Evolutionary conservation across 1,284 basidiomycete species (phyloP).

Genomic region (Peniophora sp.): DNA sequence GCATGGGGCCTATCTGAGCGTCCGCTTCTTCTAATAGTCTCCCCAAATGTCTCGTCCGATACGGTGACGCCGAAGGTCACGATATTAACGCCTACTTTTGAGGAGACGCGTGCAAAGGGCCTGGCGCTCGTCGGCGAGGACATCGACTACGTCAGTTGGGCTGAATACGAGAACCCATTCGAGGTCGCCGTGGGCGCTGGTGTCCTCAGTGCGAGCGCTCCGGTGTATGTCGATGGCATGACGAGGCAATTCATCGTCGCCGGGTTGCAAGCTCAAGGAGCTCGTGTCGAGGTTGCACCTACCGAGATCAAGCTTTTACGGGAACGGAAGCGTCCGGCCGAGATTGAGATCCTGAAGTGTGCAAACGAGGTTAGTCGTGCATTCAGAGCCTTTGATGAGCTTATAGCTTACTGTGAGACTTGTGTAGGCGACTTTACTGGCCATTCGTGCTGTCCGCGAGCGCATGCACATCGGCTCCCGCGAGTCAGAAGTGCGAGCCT

Average conservation of each 20-base stretch:
- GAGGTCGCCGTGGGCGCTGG: conserved; percentile 36
- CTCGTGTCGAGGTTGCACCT: conserved; percentile 31
- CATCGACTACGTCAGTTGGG: conserved; percentile 60
- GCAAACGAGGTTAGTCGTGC: conserved; percentile 58
- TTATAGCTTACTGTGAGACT: conserved; percentile 5
- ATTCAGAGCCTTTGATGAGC: conserved; percentile 8
- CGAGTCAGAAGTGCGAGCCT: conserved; percentile 57
- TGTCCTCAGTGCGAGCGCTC: conserved; percentile 26
- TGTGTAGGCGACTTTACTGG: conserved; percentile 62
- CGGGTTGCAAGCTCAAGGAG: conserved; percentile 31
- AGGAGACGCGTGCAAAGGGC: conserved; percentile 59
- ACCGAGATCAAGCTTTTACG: conserved; percentile 51
- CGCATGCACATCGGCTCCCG: conserved; percentile 65
- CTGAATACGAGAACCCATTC: conserved; percentile 70
- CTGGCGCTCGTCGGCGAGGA: conserved; percentile 41
- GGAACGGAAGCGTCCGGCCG: conserved; percentile 67
- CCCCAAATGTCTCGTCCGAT: conserved; percentile 26
- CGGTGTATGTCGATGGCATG: conserved; percentile 56
- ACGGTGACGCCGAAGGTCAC: conserved; percentile 37
- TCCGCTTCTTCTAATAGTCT: conserved; percentile 65
- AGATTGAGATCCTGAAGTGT: conserved; percentile 68
- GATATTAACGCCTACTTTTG: conserved; percentile 73
- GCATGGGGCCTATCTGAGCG: conserved; percentile 73
- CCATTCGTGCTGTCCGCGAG: conserved; percentile 60
- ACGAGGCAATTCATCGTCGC: conserved; percentile 57